These are phyloP conservation scores for Xylaria sp. DNA, from an alignment of 2,329 filamentous ascomycete genomes.

Conservation along the genomic window DNA sequence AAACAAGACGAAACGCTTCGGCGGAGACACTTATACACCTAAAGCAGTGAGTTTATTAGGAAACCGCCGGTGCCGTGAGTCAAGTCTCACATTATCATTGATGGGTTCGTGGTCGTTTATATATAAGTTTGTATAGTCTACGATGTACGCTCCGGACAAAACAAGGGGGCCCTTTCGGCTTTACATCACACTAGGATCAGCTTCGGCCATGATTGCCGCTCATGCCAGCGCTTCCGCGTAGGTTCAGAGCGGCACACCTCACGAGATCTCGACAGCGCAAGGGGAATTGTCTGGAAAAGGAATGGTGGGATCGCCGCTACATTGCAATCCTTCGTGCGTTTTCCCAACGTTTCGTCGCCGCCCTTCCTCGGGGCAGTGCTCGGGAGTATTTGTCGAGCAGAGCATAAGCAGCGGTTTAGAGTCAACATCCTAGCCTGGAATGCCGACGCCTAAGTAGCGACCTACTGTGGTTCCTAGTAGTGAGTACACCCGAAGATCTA, in stretches of 20 bases:
- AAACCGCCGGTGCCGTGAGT: constrained; percentile 1
- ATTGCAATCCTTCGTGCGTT: background rate
- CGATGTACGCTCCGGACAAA: constrained; percentile 7
- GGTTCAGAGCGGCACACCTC: constrained; percentile 5
- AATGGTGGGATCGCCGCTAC: constrained; percentile 19
- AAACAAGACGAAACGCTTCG: background rate
- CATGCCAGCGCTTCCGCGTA: background rate
- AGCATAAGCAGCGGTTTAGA: background rate
- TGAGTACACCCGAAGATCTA: constrained; percentile 9
- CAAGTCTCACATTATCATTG: constrained; percentile 1
- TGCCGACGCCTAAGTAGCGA: background rate
- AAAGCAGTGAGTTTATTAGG: constrained; percentile 11
- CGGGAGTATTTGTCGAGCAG: constrained; percentile 24
- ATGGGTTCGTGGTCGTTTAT: constrained; percentile 24
- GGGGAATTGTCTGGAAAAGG: constrained; percentile 25
- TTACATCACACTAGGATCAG: constrained; percentile 5
- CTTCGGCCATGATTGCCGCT: constrained; percentile 1
- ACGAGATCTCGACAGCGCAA: constrained; percentile 18
- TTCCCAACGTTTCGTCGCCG: background rate
- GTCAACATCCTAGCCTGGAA: constrained; percentile 6
- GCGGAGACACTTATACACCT: constrained; percentile 7
- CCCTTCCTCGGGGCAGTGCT: constrained; percentile 11
- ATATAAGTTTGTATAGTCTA: constrained; percentile 10
- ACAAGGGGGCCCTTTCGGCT: background rate
- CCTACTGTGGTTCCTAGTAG: background rate